These are phyloP conservation scores for Nicotiana tabacum DNA, from an alignment of 257 asterid species.

Conservation along the genomic window DNA sequence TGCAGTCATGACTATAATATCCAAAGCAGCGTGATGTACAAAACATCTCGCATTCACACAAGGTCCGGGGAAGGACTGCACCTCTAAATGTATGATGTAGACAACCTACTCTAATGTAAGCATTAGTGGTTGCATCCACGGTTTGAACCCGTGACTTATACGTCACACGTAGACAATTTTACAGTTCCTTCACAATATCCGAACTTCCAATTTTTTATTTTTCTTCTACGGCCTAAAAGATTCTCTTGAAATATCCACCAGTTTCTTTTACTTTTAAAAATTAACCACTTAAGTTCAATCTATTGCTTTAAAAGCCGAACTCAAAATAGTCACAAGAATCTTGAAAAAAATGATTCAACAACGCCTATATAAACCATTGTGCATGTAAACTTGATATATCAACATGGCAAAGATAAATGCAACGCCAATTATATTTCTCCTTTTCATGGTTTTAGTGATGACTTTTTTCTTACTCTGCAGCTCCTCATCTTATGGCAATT, in stretches of 20 bases:
- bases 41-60: too few species aligned
- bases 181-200: too few species aligned
- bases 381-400: background rate
- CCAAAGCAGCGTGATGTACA: too few species aligned
- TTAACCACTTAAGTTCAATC: background rate
- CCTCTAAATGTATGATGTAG: too few species aligned
- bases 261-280: background rate
- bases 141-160: too few species aligned
- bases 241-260: background rate
- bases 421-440: background rate
- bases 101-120: too few species aligned
- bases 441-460: background rate
- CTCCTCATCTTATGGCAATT: background rate
- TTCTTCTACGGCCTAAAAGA: background rate
- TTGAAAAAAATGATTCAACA: background rate
- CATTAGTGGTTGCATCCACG: too few species aligned
- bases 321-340: background rate
- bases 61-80: too few species aligned
- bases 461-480: background rate
- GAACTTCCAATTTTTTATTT: background rate
- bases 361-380: too few species aligned
- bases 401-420: background rate
- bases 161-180: too few species aligned
- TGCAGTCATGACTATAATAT: too few species aligned
- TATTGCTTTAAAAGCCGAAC: background rate